Evolutionary conservation across 345 rosid genomes (phyloP), one percentile per base, ranked within the genome.

Genomic region (Stellera chamaejasme): DNA sequence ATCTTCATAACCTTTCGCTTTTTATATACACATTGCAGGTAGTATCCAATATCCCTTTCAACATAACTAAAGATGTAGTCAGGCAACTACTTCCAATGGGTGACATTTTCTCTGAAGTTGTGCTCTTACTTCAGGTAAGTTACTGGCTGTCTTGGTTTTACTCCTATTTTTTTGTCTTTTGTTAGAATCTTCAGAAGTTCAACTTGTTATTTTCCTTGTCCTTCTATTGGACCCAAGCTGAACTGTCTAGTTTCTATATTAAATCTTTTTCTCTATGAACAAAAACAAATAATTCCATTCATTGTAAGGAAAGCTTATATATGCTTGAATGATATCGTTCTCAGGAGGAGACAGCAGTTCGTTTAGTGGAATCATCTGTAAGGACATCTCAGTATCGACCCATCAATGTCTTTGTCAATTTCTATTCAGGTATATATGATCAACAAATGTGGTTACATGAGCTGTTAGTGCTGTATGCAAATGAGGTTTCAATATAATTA

Each of bases 81-180:
- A 92, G 79, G 71, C 82, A 66, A 61, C 81, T 92, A 69, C 93
- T 92, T 75, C 96, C 98, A 1, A 78, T 91, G 96, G 91, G 98
- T 62, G 95, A 81, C 72, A 81, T 86, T 47, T 83, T 88, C 71
- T 85, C 98, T 5, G 81, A 88, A 75, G 88, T 92, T 54, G 84
- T 82, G 72, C 95, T 88, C 68, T 75, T 92, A 59, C 90, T 92
- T 50, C 92, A 92, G 93, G 96, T 86, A 27, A 52, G 72, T 41
- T 56, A 32, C 56, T 32, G 12, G 27, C 1, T 19, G 23, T 19
- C 59, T 26, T 58, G 23, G 25, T 16, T 57, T 49, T 42, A n/a
- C 61, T 27, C 23, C 23, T 19, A 19, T 32, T 41, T 12, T 13
- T 46, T 25, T 43, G 6, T 43, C 16, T 10, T 16, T 10, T 26